Conservation (phyloP, 441 rosid genomes). For the Gossypium schwendimanii region DNA sequence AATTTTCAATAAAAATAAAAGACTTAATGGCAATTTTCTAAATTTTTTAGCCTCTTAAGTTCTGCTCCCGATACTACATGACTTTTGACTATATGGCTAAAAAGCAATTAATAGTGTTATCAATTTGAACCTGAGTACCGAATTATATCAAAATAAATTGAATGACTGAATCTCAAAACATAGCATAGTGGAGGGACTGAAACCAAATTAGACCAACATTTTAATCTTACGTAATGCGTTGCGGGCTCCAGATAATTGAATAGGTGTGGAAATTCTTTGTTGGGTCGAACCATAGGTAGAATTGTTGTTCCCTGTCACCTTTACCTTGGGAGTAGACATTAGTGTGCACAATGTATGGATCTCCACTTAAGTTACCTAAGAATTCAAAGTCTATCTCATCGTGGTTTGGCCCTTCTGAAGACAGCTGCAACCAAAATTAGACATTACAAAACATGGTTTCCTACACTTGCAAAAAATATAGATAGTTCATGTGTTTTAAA, state of each 20-base stretch:
- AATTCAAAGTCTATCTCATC: slow-evolving; percentile 17
- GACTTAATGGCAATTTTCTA: too few species aligned
- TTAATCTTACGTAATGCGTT: slow-evolving; percentile 5
- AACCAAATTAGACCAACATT: not conserved
- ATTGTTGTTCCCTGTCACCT: slow-evolving; percentile 13
- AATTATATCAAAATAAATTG: too few species aligned
- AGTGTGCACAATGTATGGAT: slow-evolving; percentile 12
- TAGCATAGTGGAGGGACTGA: too few species aligned
- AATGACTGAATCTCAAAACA: too few species aligned
- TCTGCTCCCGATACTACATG: too few species aligned
- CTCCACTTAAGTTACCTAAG: slow-evolving; percentile 14
- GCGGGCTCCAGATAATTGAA: slow-evolving; percentile 11
- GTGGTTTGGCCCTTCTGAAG: slow-evolving; percentile 12
- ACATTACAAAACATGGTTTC: not conserved
- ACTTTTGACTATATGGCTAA: too few species aligned
- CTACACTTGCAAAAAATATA: too few species aligned
- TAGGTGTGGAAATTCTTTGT: slow-evolving; percentile 11
- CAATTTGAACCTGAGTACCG: too few species aligned
- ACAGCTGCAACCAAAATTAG: slow-evolving; percentile 1
- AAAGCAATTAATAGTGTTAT: too few species aligned
- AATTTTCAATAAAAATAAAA: too few species aligned
- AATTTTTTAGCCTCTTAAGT: too few species aligned
- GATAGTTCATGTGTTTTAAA: too few species aligned
- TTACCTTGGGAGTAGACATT: slow-evolving; percentile 14
- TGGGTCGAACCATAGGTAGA: slow-evolving; percentile 18